phyloP scores from a whole-genome alignment of 2,329 filamentous ascomycete genomes.

The Ophiocordyceps camponoti-saundersi region DNA sequence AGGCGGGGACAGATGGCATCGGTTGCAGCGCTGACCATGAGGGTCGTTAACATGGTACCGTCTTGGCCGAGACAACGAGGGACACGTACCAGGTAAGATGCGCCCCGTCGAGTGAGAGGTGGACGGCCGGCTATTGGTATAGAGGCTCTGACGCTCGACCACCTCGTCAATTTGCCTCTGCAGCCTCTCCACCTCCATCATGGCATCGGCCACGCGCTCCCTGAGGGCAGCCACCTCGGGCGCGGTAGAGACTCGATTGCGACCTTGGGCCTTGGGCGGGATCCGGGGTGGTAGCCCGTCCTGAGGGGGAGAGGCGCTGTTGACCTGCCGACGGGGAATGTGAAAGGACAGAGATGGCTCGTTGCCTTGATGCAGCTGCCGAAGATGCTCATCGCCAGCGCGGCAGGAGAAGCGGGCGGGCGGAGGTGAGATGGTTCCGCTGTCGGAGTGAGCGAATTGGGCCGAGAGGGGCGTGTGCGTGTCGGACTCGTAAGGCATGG shows the following conservation, averaged over 20 bases:
- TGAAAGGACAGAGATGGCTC: conserved; percentile 39
- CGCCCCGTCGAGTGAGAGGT: conserved; percentile 25
- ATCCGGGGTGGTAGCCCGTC: conserved; percentile 16
- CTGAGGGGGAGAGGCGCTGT: conserved; percentile 6
- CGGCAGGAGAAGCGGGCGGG: conserved; percentile 15
- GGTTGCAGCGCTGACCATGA: conserved; percentile 23
- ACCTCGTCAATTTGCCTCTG: conserved; percentile 43
- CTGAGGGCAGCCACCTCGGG: conserved; percentile 33
- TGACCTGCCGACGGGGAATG: conserved; percentile 27
- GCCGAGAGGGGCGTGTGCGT: conserved; percentile 36
- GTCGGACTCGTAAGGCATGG: conserved; percentile 39
- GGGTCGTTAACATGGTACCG: background rate
- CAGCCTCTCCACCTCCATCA: conserved; percentile 40
- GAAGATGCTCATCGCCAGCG: conserved; percentile 15
- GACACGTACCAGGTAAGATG: conserved; percentile 14
- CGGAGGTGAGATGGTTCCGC: conserved; percentile 21
- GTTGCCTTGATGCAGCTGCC: conserved; percentile 22
- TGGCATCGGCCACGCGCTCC: conserved; percentile 36
- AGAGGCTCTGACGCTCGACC: conserved; percentile 43
- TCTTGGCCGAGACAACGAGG: background rate
- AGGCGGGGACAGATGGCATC: conserved; percentile 38
- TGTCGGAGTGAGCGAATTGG: conserved; percentile 23
- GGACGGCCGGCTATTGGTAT: conserved; percentile 33
- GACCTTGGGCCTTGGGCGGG: conserved; percentile 22
- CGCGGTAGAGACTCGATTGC: conserved; percentile 25